These are phyloP conservation scores for Pyrrhoderma noxium DNA, from an alignment of 1,284 basidiomycete species.

Conservation along the genomic window DNA sequence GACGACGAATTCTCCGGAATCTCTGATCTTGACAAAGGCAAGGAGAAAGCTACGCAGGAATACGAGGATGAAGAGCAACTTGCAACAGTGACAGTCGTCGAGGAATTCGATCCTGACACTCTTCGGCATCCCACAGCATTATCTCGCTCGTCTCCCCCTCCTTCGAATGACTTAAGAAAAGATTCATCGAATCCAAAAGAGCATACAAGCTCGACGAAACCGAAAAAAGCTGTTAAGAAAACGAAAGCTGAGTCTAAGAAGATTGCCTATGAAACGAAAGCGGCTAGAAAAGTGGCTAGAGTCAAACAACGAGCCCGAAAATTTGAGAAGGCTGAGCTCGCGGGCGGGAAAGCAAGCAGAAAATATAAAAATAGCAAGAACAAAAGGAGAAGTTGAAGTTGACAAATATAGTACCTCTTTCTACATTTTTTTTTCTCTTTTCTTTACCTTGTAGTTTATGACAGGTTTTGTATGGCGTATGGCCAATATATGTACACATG, in stretches of 20 bases:
- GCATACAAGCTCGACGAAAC: background rate
- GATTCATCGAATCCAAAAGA: background rate
- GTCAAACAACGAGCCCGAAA: slow-evolving; percentile 53
- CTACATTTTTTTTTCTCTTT: no score
- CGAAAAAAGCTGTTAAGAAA: slow-evolving; percentile 4
- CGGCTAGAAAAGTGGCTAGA: slow-evolving; percentile 46
- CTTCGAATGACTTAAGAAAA: background rate
- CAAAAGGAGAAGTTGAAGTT: slow-evolving; percentile 2
- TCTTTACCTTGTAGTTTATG: no score
- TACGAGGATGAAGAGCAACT: slow-evolving; percentile 70
- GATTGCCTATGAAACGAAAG: slow-evolving; percentile 57
- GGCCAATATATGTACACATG: no score
- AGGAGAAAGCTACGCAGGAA: slow-evolving; percentile 25
- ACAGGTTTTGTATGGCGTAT: no score
- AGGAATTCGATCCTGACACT: slow-evolving; percentile 66
- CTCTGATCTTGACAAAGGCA: slow-evolving; percentile 28
- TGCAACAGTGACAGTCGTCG: slow-evolving; percentile 76
- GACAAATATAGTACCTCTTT: background rate
- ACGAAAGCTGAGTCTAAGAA: slow-evolving; percentile 34
- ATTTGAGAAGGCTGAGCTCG: slow-evolving; percentile 58
- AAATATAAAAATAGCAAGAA: slow-evolving; percentile 10
- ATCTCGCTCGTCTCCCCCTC: background rate
- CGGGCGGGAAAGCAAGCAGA: slow-evolving; percentile 50
- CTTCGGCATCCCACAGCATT: slow-evolving; percentile 35
- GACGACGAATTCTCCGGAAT: slow-evolving; percentile 34